These are phyloP conservation scores for Shiraia sp. DNA, from an alignment of 2,329 filamentous ascomycete species.

Conservation along the genomic window DNA sequence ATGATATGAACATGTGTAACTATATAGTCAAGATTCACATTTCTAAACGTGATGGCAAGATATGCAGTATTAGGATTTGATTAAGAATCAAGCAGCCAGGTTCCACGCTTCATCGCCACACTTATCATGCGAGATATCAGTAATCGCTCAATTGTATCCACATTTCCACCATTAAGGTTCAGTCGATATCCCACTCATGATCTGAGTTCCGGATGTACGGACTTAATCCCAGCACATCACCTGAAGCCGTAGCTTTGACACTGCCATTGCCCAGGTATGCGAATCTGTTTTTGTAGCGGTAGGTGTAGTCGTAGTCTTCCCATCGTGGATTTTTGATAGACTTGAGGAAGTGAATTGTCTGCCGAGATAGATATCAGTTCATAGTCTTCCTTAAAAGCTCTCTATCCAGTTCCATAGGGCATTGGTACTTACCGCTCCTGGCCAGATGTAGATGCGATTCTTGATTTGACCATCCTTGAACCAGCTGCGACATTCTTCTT, in stretches of 20 bases:
- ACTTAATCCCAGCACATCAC: slow-evolving; percentile 47
- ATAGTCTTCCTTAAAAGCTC: slow-evolving; percentile 27
- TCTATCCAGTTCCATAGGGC: neutral
- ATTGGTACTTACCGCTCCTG: slow-evolving; percentile 34
- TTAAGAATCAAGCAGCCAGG: too few relatives aligned
- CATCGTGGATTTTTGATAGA: slow-evolving; percentile 47
- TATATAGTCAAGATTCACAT: too few relatives aligned
- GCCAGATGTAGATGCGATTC: slow-evolving; percentile 39
- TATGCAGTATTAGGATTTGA: too few relatives aligned
- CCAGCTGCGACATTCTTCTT: slow-evolving; percentile 42
- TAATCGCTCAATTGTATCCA: slow-evolving; percentile 1
- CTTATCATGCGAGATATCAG: neutral
- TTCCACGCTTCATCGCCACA: too few relatives aligned
- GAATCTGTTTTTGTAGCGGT: slow-evolving; percentile 40
- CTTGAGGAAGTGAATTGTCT: slow-evolving; percentile 46
- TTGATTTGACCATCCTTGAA: slow-evolving; percentile 41
- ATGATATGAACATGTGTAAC: too few relatives aligned
- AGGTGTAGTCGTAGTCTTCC: slow-evolving; percentile 53
- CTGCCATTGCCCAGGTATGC: slow-evolving; percentile 45
- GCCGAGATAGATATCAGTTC: slow-evolving; percentile 24
- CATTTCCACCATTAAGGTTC: slow-evolving; percentile 14
- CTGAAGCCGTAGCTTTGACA: slow-evolving; percentile 49
- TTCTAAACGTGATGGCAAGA: too few relatives aligned
- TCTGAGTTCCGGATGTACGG: slow-evolving; percentile 52
- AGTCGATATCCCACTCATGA: slow-evolving; percentile 51